A percentile compares a stretch with the other conserved stretches of the same genome.
Evolutionary conservation across 495 filamentous ascomycete genomes (phyloP).

Genomic region (Aspergillus cristatus): DNA sequence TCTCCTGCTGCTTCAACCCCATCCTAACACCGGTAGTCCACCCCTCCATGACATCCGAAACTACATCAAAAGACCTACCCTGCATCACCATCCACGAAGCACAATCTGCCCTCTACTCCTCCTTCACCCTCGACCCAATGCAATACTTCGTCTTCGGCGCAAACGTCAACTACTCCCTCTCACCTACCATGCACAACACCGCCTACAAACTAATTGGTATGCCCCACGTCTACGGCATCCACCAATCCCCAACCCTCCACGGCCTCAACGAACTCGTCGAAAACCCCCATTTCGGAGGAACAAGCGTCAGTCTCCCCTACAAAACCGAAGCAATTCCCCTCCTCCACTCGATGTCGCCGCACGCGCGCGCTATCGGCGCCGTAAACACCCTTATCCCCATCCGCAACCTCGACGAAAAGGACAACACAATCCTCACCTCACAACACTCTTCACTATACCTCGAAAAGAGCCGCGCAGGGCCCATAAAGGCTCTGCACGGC

Average conservation of each 20-base stretch:
- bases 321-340: constrained; percentile 64
- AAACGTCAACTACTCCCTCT: constrained; percentile 36
- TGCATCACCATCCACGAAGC: constrained; percentile 36
- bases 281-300: constrained; percentile 61
- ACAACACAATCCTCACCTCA: constrained; percentile 17
- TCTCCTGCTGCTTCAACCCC: constrained; percentile 54
- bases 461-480: constrained; percentile 53
- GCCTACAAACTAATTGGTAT: constrained; percentile 62
- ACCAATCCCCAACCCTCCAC: constrained; percentile 56
- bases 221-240: constrained; percentile 60
- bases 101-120: constrained; percentile 41
- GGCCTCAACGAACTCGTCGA: constrained; percentile 55
- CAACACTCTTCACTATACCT: constrained; percentile 37
- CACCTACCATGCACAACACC: constrained; percentile 57
- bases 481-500: constrained; percentile 58
- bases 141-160: constrained; percentile 36
- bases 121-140: constrained; percentile 45
- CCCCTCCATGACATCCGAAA: constrained; percentile 16
- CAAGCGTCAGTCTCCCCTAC: constrained; percentile 64
- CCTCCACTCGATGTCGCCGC: constrained; percentile 59
- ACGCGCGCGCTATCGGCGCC: constrained; percentile 69
- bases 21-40: constrained; percentile 54
- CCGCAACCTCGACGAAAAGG: constrained; percentile 38
- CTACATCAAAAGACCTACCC: constrained; percentile 14
- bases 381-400: constrained; percentile 71